phyloP scores from a whole-genome alignment of 495 filamentous ascomycete species.

The Achaetomiella virescens region DNA sequence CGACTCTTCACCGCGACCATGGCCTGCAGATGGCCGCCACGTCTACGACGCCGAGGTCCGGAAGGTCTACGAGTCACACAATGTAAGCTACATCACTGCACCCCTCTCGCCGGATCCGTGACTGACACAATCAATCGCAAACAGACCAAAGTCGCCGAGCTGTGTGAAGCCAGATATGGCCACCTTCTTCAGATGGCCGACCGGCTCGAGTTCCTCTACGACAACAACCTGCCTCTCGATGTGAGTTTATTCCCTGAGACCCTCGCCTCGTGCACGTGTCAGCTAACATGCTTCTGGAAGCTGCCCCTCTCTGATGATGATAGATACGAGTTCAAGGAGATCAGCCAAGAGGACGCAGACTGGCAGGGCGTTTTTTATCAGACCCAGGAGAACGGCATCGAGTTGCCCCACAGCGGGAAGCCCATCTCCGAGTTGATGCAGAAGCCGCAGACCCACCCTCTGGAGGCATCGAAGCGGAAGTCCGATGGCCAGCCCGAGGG shows the following conservation, averaged over 20 bases:
- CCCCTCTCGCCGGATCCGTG: not conserved
- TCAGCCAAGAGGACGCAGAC: constrained; percentile 28
- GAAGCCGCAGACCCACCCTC: constrained; percentile 16
- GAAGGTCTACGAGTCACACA: constrained; percentile 8
- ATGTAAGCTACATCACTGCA: constrained; percentile 11
- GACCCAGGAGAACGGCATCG: constrained; percentile 25
- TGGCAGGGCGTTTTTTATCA: constrained; percentile 25
- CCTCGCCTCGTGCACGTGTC: not conserved
- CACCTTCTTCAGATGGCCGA: constrained; percentile 29
- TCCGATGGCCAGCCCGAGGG: constrained; percentile 37
- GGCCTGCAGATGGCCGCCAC: constrained; percentile 16
- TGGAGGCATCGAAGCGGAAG: constrained; percentile 33
- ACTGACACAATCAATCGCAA: constrained; percentile 4
- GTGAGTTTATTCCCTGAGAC: constrained; percentile 28
- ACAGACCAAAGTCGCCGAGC: constrained; percentile 25
- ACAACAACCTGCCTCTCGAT: constrained; percentile 32
- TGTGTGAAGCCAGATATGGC: constrained; percentile 32
- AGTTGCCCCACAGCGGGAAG: constrained; percentile 32
- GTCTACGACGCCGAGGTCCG: constrained; percentile 17
- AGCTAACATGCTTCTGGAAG: constrained; percentile 22
- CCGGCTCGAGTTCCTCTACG: constrained; percentile 31
- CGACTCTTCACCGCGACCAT: constrained; percentile 14
- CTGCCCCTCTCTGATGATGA: constrained; percentile 25
- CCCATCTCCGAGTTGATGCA: constrained; percentile 22
- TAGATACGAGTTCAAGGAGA: constrained; percentile 28